A percentile compares a stretch with the other conserved stretches of the same genome.
These are phyloP conservation scores for Oxyria digyna DNA, from an alignment of 148 eudicot genomes.

Conservation along the genomic window DNA sequence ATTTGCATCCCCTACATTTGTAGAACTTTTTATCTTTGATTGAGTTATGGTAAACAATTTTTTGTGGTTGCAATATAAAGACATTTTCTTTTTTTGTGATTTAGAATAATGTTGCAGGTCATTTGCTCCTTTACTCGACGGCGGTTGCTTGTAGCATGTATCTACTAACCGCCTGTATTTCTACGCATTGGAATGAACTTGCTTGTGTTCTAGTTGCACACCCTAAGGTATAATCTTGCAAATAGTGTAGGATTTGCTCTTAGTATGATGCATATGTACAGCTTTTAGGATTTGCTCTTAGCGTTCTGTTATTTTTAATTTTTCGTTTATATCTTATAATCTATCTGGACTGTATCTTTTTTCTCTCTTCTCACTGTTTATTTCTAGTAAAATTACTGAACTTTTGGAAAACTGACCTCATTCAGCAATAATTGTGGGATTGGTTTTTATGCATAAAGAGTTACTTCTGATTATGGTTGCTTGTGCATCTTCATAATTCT, in stretches of 20 bases:
- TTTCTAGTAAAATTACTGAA: not conserved
- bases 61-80: not conserved
- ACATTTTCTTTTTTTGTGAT: conserved; percentile 19
- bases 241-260: not conserved
- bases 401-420: not conserved
- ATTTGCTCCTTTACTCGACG: conserved; percentile 51
- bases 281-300: not conserved
- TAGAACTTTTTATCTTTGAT: not conserved
- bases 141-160: conserved; percentile 67
- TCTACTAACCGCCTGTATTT: conserved; percentile 59
- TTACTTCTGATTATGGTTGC: not conserved
- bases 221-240: conserved; percentile 45
- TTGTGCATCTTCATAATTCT: not conserved
- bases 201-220: conserved; percentile 54
- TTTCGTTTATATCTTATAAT: not conserved
- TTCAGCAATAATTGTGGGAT: not conserved
- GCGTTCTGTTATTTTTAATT: not conserved
- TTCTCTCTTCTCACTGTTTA: not conserved
- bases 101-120: conserved; percentile 26
- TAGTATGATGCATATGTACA: not conserved
- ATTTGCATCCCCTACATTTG: conserved; percentile 1
- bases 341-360: not conserved
- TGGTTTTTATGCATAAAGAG: not conserved
- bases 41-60: not conserved
- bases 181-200: conserved; percentile 81